Evolutionary conservation across 2,329 filamentous ascomycete species (phyloP).

Genomic region (Hypoxylon sp.): DNA sequence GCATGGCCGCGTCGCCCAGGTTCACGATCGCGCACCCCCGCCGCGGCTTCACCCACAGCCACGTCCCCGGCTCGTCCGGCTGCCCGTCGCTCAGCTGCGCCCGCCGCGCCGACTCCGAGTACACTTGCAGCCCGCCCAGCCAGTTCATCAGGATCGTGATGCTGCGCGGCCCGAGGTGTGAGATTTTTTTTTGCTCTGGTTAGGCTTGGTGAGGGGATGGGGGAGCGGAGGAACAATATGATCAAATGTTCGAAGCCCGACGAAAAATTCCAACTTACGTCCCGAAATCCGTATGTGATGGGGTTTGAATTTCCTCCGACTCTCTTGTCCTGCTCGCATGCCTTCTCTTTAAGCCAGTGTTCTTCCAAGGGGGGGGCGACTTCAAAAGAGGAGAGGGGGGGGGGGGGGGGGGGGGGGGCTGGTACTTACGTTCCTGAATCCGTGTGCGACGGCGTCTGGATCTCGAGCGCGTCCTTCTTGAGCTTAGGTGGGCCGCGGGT

Average conservation of each 20-base stretch:
- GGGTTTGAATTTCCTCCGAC: neutral
- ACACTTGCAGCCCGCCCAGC: slow-evolving; percentile 51
- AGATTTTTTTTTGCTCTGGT: no score
- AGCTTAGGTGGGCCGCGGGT: slow-evolving; percentile 44
- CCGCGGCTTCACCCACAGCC: slow-evolving; percentile 49
- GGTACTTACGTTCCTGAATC: slow-evolving; percentile 48
- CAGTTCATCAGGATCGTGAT: slow-evolving; percentile 52
- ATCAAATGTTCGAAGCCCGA: neutral
- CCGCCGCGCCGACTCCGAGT: slow-evolving; percentile 42
- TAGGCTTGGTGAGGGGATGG: no score
- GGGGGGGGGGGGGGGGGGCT: no score
- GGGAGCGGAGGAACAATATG: no score
- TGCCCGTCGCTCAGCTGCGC: slow-evolving; percentile 38
- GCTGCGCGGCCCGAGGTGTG: no score
- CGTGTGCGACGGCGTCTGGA: slow-evolving; percentile 47
- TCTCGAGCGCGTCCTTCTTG: slow-evolving; percentile 44
- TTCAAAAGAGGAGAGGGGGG: neutral
- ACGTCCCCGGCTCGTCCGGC: slow-evolving; percentile 43
- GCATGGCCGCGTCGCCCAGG: slow-evolving; percentile 50
- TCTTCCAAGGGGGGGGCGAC: neutral
- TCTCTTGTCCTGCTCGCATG: neutral
- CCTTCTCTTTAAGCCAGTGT: neutral
- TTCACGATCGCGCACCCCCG: slow-evolving; percentile 50
- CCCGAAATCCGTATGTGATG: neutral
- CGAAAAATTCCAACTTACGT: neutral